Evolutionary conservation across 140 eudicot species (phyloP).

Genomic region (Stevia rebaudiana): DNA sequence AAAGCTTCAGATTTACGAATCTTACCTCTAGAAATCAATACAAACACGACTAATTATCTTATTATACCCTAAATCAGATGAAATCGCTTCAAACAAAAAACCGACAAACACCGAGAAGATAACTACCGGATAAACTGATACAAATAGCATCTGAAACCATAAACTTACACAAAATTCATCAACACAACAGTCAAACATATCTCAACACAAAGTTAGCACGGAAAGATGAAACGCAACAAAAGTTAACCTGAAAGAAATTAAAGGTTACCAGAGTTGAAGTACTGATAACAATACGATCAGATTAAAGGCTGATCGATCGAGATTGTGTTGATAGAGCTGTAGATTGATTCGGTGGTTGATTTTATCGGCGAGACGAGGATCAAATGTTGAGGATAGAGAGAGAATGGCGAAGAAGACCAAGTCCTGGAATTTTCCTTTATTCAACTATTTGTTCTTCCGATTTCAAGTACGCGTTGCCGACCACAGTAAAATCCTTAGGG

Average conservation of each 20-base stretch:
- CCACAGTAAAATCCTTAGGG: not conserved
- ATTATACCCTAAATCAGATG: slow-evolving; percentile 2
- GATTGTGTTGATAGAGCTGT: not conserved
- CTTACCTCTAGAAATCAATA: not conserved
- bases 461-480: slow-evolving; percentile 5
- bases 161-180: slow-evolving; percentile 2
- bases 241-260: not conserved
- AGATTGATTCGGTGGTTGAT: slow-evolving; percentile 26
- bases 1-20: slow-evolving; percentile 4
- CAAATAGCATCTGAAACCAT: slow-evolving; percentile 10
- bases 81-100: not conserved
- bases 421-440: slow-evolving; percentile 23
- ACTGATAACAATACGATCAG: not conserved
- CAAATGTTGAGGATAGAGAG: slow-evolving; percentile 12
- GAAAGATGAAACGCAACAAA: not conserved
- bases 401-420: slow-evolving; percentile 25
- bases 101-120: not conserved
- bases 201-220: not conserved
- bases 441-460: slow-evolving; percentile 17
- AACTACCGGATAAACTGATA: slow-evolving; percentile 1
- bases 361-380: slow-evolving; percentile 9
- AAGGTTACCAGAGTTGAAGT: slow-evolving; percentile 24
- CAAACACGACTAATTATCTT: slow-evolving; percentile 12
- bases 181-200: slow-evolving; percentile 1
- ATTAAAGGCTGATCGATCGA: slow-evolving; percentile 12